phyloP scores from a whole-genome alignment of 2,329 filamentous ascomycete genomes.

The Botrytis squamosa region DNA sequence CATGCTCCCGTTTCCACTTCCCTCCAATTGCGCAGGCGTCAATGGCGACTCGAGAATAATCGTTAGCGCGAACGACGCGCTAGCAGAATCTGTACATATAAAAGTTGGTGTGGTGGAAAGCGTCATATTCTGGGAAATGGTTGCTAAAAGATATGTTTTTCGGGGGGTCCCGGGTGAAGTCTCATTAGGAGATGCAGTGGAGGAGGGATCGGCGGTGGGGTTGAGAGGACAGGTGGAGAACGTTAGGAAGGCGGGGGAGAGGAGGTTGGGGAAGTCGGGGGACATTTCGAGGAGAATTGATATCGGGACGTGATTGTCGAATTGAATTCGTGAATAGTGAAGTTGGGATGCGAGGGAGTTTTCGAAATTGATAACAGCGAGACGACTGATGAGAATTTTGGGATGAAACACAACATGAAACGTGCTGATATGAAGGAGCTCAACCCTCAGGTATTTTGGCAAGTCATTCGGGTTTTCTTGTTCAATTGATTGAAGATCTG shows the following conservation, averaged over 20 bases:
- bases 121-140: constrained; percentile 36
- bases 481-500: background rate
- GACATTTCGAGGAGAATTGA: background rate
- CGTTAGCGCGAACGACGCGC: constrained; percentile 31
- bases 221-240: constrained; percentile 28
- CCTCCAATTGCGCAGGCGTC: constrained; percentile 22
- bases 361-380: background rate
- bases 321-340: background rate
- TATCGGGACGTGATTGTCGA: background rate
- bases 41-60: constrained; percentile 24
- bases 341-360: background rate
- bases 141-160: constrained; percentile 31
- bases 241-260: constrained; percentile 27
- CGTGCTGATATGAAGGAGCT: constrained; percentile 3
- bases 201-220: constrained; percentile 9
- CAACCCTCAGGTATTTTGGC: background rate
- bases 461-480: background rate
- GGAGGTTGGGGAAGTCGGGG: constrained; percentile 28
- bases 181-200: constrained; percentile 6
- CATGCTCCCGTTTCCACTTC: constrained; percentile 6
- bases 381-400: background rate
- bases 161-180: background rate
- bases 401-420: background rate
- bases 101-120: constrained; percentile 35
- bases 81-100: constrained; percentile 31